Base-by-base conservation (phyloP, 139 green algal genomes). In the Mesostigma viride region DNA sequence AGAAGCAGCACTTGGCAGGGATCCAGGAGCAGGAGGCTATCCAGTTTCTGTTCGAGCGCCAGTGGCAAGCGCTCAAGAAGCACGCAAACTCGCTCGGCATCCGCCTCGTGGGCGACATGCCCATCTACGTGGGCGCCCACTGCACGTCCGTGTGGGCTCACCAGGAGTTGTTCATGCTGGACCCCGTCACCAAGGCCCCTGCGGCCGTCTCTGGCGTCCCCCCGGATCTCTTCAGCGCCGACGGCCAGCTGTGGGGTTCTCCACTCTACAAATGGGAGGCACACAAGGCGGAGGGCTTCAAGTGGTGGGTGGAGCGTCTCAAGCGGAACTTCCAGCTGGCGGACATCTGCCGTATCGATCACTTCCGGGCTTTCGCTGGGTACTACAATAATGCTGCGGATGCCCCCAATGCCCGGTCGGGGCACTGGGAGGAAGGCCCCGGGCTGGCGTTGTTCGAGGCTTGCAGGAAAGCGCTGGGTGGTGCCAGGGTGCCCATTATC, bases 231-330 rank as follows among this genome's bases (percentile, higher is more conserved):
- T 98, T 98, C 80, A 88, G 73, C 47, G 86, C 81, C 11, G 95
- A 87, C 2, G 92, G 92, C 5, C 92, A 98, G 84, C 83, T 97
- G 62, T 98, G 92, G 92, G 92, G 92, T 51, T 91, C 76, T 68
- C 92, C 92, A 0, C 84, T 98, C 45, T 98, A 95, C 81, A 81
- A 94, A 75, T 94, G 86, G 87, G 61, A 68, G 51, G 78, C 79
- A 3, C 89, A 95, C 65, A 67, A 79, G 31, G 66, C 81, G 62
- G 83, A 93, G 33, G 69, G 65, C 8, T 97, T 89, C 76, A 67
- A 44, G 30, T 96, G 91, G 91, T 98, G 92, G 92, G 72, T 71
- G 3, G 61, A 81, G 72, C 81, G 92, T 68, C 78, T 98, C 56
- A 77, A 70, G 3, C 81, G 92, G 27, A 73, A 81, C 3, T 76